Evolutionary conservation across 352 stramenopile species (phyloP).

Genomic region (Phytopythium oedochilum): DNA sequence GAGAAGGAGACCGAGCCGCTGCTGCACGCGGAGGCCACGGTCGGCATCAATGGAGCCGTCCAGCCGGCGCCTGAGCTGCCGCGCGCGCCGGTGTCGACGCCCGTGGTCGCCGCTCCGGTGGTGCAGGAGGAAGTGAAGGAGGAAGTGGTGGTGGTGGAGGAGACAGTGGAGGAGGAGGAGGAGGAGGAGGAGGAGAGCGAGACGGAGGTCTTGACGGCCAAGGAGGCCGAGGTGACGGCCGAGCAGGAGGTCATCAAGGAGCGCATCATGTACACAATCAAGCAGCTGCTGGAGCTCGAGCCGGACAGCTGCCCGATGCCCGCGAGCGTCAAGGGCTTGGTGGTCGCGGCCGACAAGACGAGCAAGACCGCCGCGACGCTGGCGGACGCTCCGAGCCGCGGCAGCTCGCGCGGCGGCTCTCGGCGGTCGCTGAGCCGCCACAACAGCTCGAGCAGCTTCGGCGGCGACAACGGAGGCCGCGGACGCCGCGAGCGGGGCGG

Average conservation of each 20-base stretch:
- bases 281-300: slow-evolving; percentile 69
- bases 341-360: slow-evolving; percentile 41
- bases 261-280: slow-evolving; percentile 76
- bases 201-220: slow-evolving; percentile 8
- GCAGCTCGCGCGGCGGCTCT: slow-evolving; percentile 31
- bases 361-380: slow-evolving; percentile 33
- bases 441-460: slow-evolving; percentile 33
- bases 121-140: slow-evolving; percentile 14
- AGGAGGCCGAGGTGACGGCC: slow-evolving; percentile 9
- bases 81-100: not conserved
- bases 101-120: not conserved
- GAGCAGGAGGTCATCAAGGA: slow-evolving; percentile 35
- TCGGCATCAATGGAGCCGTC: slow-evolving; percentile 7
- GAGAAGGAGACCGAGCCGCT: slow-evolving; percentile 4
- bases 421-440: slow-evolving; percentile 37
- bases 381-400: slow-evolving; percentile 16
- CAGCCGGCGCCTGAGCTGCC: slow-evolving; percentile 1
- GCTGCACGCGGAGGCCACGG: slow-evolving; percentile 1
- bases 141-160: slow-evolving; percentile 15
- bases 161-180: not conserved
- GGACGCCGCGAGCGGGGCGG: slow-evolving; percentile 34
- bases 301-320: slow-evolving; percentile 49
- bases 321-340: slow-evolving; percentile 37
- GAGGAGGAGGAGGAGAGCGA: slow-evolving; percentile 4
- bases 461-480: slow-evolving; percentile 29